Percentiles rank a stretch among this genome's conserved stretches.
Evolutionary conservation across 2,329 filamentous ascomycete genomes (phyloP).

Genomic region (Aspergillus fijiensis): DNA sequence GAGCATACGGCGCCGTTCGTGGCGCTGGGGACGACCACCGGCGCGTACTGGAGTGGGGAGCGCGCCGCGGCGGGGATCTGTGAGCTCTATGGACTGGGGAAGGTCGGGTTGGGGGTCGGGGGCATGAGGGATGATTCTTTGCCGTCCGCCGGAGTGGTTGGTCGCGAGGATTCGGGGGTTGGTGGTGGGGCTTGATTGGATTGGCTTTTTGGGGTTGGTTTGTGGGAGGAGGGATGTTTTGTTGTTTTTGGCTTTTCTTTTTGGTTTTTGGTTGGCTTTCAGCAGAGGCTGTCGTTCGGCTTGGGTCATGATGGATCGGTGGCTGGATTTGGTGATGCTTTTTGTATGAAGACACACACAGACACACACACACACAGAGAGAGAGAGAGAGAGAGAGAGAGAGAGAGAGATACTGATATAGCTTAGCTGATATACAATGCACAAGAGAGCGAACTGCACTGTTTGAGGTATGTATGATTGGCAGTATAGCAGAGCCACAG

Average conservation of each 20-base stretch:
- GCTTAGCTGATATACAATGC: too few species aligned
- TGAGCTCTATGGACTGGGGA: constrained; percentile 26
- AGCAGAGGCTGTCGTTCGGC: too few species aligned
- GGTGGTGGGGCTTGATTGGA: neutral
- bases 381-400: too few species aligned
- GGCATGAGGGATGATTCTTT: constrained; percentile 32
- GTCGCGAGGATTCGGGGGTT: constrained; percentile 9
- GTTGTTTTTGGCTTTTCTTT: too few species aligned
- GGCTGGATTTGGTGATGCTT: too few species aligned
- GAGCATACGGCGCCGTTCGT: constrained; percentile 91
- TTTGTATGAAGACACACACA: too few species aligned
- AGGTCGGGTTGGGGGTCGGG: constrained; percentile 21
- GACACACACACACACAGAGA: too few species aligned
- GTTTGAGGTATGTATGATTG: neutral
- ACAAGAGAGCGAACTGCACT: neutral
- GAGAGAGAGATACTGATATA: too few species aligned
- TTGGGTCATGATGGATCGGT: too few species aligned
- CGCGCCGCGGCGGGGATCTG: constrained; percentile 62
- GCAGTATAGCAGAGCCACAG: neutral
- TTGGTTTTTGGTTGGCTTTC: too few species aligned
- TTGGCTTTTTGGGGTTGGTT: neutral
- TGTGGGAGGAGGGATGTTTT: neutral
- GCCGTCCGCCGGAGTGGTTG: constrained; percentile 16
- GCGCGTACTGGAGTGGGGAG: constrained; percentile 90
- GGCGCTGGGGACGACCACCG: constrained; percentile 81